Evolutionary conservation across 345 rosid genomes (phyloP).

Genomic region (Eucalyptus tenuipes): DNA sequence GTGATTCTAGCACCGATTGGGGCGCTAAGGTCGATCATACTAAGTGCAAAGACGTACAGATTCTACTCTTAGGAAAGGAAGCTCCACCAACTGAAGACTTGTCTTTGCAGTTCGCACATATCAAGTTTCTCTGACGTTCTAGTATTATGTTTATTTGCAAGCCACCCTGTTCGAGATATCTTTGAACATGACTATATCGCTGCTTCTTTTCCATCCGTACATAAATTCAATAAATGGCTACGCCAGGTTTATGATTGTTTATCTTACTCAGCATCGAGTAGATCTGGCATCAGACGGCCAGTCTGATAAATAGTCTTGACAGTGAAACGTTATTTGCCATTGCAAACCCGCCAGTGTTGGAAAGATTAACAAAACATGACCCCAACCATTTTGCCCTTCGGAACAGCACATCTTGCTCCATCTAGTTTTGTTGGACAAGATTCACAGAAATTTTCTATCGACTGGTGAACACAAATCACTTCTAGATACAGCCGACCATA

Average conservation of each 20-base stretch:
- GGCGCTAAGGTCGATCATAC: slow-evolving; percentile 57
- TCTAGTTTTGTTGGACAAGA: not conserved
- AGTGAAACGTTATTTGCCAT: not conserved
- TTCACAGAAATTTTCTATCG: not conserved
- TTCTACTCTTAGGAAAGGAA: slow-evolving; percentile 34
- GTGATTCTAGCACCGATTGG: slow-evolving; percentile 77
- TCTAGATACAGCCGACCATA: not conserved
- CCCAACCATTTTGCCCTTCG: not conserved
- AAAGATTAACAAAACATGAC: not conserved
- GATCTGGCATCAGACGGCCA: not conserved
- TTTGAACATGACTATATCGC: not conserved
- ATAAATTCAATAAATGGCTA: not conserved
- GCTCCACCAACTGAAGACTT: not conserved
- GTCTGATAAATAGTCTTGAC: not conserved
- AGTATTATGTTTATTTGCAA: not conserved
- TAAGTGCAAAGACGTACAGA: slow-evolving; percentile 34
- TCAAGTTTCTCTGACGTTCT: not conserved
- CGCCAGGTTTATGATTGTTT: not conserved
- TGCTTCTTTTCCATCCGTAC: not conserved
- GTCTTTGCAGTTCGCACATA: not conserved
- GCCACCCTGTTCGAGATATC: not conserved
- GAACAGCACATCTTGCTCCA: not conserved
- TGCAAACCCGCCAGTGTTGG: not conserved
- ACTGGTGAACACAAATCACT: not conserved
- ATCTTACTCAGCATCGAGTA: not conserved